Base-by-base conservation (phyloP, 441 rosid genomes). In the Arabidopsis lyrata region DNA sequence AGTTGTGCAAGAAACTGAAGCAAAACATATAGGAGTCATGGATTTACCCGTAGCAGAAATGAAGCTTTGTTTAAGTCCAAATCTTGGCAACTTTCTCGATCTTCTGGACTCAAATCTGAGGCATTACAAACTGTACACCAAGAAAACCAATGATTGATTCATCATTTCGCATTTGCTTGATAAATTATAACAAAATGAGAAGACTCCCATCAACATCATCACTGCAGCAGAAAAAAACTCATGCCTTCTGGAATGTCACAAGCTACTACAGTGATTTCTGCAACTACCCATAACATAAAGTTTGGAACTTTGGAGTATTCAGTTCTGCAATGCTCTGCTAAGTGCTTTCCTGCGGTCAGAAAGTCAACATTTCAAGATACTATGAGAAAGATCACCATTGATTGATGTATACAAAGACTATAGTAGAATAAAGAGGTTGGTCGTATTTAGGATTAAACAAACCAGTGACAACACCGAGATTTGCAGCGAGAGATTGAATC, bases 211-310 rank as follows among this genome's bases (percentile, higher is more conserved):
- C 27, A 39, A 58, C 35, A 49, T 48, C 42, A 68, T 68, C 64
- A 59, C 29, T 36, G 59, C 42, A 77, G 63, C 9, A 55, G 8
- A 47, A n/a, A 38, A 24, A 64, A 12, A 8, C 15, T 35, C 67
- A 58, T 61, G 81, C 97, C 98, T 90, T 95, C 98, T 22, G 99
- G 99, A 67, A 95, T 95, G 80, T 95, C 99, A 84, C 96, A 92
- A 54, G 99, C 96, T 6, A 95, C 97, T 58, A 95, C 80, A 47
- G 97, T 85, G 29, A 89, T 86, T 83, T 95, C 99, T 9, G 99
- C 98, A 10, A 88, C 90, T 64, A 90, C 77, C 99, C 99, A 95
- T 57, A 92, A 75, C 68, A 90, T 72, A 77, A 95, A 86, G 79
- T 95, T 95, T 45, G 97, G 84, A 20, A 81, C 83, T 68, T 75